These are phyloP conservation scores for Ceratocystis cacaofunesta DNA, from an alignment of 2,329 filamentous ascomycete species.

Conservation along the genomic window DNA sequence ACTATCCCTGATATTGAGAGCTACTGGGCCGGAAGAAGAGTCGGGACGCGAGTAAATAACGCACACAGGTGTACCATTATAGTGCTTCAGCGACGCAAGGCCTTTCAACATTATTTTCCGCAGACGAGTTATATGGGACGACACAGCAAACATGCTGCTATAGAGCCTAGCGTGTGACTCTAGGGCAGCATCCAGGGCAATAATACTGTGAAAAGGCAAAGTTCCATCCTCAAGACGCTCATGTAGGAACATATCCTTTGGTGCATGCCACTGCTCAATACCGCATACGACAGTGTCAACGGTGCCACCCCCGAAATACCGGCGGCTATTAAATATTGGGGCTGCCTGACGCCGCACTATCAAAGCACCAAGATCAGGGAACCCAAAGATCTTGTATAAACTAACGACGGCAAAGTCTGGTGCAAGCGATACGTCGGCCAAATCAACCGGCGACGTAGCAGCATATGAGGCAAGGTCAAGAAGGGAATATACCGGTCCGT, in stretches of 20 bases:
- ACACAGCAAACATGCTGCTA: slow-evolving; percentile 45
- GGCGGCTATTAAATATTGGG: slow-evolving; percentile 38
- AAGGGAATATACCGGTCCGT: slow-evolving; percentile 31
- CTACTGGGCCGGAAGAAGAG: slow-evolving; percentile 56
- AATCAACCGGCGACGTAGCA: slow-evolving; percentile 44
- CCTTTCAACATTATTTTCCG: slow-evolving; percentile 42
- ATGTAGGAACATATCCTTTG: slow-evolving; percentile 31
- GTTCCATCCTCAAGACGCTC: slow-evolving; percentile 54
- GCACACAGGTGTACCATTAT: slow-evolving; percentile 52
- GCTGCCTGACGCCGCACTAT: slow-evolving; percentile 42
- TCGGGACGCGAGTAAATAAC: slow-evolving; percentile 41
- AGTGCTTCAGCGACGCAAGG: slow-evolving; percentile 48
- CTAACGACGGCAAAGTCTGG: slow-evolving; percentile 48
- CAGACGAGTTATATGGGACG: slow-evolving; percentile 55
- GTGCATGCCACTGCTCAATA: slow-evolving; percentile 25
- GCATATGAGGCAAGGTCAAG: slow-evolving; percentile 50
- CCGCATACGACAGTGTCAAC: slow-evolving; percentile 36
- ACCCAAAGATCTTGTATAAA: slow-evolving; percentile 54
- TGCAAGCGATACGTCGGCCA: slow-evolving; percentile 34
- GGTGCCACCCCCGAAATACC: slow-evolving; percentile 56
- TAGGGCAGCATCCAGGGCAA: slow-evolving; percentile 46
- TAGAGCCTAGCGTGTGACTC: slow-evolving; percentile 41
- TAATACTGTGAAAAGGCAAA: slow-evolving; percentile 48
- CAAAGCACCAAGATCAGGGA: slow-evolving; percentile 47
- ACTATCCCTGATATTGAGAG: slow-evolving; percentile 66